Conservation (phyloP, 345 rosid species). For the Populus euphratica region DNA sequence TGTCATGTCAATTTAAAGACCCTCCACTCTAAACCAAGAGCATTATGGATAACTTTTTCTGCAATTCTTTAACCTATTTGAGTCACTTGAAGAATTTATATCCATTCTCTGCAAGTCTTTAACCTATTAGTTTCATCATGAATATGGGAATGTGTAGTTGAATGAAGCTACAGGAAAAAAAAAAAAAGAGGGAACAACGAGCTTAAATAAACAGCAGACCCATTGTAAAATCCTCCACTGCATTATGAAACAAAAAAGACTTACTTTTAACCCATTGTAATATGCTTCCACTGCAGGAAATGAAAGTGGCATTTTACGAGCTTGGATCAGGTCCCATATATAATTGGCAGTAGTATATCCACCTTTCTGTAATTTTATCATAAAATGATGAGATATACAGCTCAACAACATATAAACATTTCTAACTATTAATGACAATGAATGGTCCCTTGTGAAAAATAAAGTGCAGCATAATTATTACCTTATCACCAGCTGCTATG, state of each 20-base stretch:
- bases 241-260: conserved; percentile 6
- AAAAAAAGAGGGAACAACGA: neutral
- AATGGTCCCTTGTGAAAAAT: neutral
- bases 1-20: neutral
- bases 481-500: conserved; percentile 87
- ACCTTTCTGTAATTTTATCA: conserved; percentile 49
- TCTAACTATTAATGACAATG: neutral
- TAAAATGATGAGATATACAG: too few species aligned
- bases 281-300: conserved; percentile 75
- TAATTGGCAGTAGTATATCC: conserved; percentile 82
- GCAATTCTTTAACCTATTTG: too few species aligned
- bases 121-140: neutral
- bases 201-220: neutral
- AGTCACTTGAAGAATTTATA: too few species aligned
- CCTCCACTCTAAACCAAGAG: neutral
- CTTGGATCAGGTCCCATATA: conserved; percentile 88
- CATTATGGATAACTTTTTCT: too few species aligned
- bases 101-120: too few species aligned
- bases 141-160: neutral
- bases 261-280: conserved; percentile 76
- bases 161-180: neutral
- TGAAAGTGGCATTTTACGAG: conserved; percentile 43
- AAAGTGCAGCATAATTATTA: conserved; percentile 19
- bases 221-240: neutral
- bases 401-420: too few species aligned